These are phyloP conservation scores for Hirsutella thompsonii DNA, from an alignment of 2,329 filamentous ascomycete species.

Conservation along the genomic window DNA sequence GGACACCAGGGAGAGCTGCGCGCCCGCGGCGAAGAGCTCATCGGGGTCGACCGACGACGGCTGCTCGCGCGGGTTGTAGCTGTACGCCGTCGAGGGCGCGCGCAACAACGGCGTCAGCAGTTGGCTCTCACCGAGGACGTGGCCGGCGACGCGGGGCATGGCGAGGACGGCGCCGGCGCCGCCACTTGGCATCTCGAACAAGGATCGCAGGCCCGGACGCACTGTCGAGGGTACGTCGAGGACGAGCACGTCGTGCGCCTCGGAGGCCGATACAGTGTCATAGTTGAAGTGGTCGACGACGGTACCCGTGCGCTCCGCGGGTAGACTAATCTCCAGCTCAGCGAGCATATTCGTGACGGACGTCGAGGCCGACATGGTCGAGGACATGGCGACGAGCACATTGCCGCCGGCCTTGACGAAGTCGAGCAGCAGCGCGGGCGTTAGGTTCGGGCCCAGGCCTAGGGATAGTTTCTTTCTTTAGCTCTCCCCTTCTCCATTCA, in stretches of 20 bases:
- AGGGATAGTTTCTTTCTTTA: conserved; percentile 3
- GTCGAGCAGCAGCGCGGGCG: conserved; percentile 73
- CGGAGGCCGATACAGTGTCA: conserved; percentile 60
- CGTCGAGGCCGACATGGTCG: conserved; percentile 54
- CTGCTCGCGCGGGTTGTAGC: conserved; percentile 88
- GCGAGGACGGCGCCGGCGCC: conserved; percentile 53
- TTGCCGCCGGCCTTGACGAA: conserved; percentile 91
- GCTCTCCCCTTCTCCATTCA: too few species aligned
- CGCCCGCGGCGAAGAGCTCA: conserved; percentile 73
- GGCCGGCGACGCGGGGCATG: conserved; percentile 71
- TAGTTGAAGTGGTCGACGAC: conserved; percentile 96
- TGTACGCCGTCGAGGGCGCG: conserved; percentile 77
- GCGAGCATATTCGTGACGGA: conserved; percentile 67
- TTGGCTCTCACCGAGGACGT: conserved; percentile 65
- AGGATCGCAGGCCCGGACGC: conserved; percentile 59
- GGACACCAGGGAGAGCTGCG: conserved; percentile 75
- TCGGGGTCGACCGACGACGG: conserved; percentile 48
- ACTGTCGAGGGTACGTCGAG: conserved; percentile 54
- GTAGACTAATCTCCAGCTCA: conserved; percentile 83
- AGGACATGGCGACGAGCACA: conserved; percentile 73
- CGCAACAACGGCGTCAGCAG: conserved; percentile 72
- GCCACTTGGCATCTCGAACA: conserved; percentile 54
- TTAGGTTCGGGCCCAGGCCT: conserved; percentile 82
- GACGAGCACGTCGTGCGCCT: conserved; percentile 81
- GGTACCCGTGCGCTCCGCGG: conserved; percentile 68